Percentiles rank a stretch among this genome's conserved stretches.
These are phyloP conservation scores for Microdochium nivale DNA, from an alignment of 2,329 filamentous ascomycete genomes.

Conservation along the genomic window DNA sequence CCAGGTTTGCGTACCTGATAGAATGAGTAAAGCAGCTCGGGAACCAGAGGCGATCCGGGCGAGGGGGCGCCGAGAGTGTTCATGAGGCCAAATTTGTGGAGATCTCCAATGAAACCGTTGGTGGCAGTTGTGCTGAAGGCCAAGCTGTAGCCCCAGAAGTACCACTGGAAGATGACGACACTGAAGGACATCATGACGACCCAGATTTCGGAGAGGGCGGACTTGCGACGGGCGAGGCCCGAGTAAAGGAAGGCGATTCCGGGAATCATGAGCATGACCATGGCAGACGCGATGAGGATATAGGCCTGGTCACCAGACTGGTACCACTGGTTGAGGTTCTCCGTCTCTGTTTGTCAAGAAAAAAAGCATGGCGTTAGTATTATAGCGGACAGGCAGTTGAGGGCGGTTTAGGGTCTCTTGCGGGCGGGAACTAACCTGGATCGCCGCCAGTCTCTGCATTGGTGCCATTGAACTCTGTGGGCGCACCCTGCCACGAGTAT, in stretches of 20 bases:
- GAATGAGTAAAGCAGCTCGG: conserved; percentile 86
- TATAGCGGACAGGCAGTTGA: no score
- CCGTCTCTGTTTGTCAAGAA: conserved; percentile 45
- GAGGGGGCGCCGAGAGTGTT: conserved; percentile 79
- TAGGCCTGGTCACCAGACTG: conserved; percentile 86
- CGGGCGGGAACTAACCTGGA: conserved; percentile 54
- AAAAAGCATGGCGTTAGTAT: no score
- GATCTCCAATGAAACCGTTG: conserved; percentile 86
- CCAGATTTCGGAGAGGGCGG: conserved; percentile 94
- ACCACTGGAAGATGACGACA: conserved; percentile 95
- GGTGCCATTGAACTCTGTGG: conserved; percentile 55
- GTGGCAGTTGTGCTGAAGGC: conserved; percentile 70
- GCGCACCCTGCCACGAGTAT: conserved; percentile 48
- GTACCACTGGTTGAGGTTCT: conserved; percentile 96
- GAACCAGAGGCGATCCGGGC: conserved; percentile 78
- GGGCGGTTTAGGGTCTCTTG: no score
- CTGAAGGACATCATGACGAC: conserved; percentile 91
- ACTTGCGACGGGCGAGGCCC: conserved; percentile 94
- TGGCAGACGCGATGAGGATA: conserved; percentile 67
- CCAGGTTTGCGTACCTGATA: conserved; percentile 55
- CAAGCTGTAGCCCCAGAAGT: conserved; percentile 97
- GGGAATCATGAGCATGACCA: conserved; percentile 94
- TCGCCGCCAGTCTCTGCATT: conserved; percentile 61
- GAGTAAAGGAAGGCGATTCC: conserved; percentile 97
- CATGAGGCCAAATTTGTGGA: conserved; percentile 81